Evolutionary conservation across 2,329 filamentous ascomycete species (phyloP).

Genomic region (Epichloe amarillans): DNA sequence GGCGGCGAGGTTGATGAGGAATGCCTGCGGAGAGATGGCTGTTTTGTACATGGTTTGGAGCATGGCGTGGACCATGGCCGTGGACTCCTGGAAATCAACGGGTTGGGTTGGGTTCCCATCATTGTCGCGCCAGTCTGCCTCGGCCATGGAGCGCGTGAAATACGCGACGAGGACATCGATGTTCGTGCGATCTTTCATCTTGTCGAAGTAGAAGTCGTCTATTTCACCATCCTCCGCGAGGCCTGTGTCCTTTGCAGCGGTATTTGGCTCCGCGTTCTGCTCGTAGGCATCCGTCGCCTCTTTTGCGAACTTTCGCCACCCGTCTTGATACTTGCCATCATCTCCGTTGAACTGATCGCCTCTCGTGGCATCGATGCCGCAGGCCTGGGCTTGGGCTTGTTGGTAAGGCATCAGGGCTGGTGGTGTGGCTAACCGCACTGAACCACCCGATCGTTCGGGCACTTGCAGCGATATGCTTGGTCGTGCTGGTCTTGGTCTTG

Average conservation of each 20-base stretch:
- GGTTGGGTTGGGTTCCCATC: conserved; percentile 28
- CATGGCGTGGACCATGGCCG: conserved; percentile 39
- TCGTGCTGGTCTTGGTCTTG: conserved; percentile 19
- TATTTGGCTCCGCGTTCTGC: neutral
- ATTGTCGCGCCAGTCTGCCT: conserved; percentile 38
- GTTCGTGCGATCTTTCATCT: conserved; percentile 35
- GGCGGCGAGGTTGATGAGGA: conserved; percentile 46
- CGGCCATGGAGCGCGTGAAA: conserved; percentile 36
- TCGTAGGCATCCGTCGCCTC: conserved; percentile 11
- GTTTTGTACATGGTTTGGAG: conserved; percentile 38
- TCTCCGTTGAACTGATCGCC: neutral
- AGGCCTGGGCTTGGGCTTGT: conserved; percentile 18
- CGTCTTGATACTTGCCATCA: conserved; percentile 4
- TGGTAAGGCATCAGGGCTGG: conserved; percentile 28
- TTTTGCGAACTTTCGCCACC: conserved; percentile 11
- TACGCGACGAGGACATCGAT: conserved; percentile 42
- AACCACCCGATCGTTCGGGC: conserved; percentile 41
- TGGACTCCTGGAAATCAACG: conserved; percentile 38
- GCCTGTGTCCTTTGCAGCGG: neutral
- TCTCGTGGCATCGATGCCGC: neutral
- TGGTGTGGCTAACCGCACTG: conserved; percentile 49
- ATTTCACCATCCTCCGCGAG: conserved; percentile 7
- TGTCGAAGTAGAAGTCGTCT: conserved; percentile 22
- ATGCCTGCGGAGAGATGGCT: conserved; percentile 37
- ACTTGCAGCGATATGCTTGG: conserved; percentile 29